These are phyloP conservation scores for Boletus rufocinnamomeus DNA, from an alignment of 768 basidiomycete genomes.

Conservation along the genomic window DNA sequence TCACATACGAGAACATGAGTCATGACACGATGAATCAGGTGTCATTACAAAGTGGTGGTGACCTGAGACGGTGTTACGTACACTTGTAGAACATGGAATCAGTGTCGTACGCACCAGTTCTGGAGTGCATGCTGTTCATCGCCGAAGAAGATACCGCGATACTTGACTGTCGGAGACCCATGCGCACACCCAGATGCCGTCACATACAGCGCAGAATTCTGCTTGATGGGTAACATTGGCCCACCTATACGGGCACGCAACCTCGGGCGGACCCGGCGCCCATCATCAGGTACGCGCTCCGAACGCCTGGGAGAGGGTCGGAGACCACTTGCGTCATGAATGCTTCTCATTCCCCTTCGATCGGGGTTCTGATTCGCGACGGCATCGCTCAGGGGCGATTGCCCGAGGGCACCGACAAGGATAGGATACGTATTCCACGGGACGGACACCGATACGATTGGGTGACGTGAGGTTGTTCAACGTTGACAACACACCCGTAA, in stretches of 20 bases:
- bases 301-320: not conserved
- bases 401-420: slow-evolving; percentile 1
- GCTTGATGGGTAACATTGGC: not conserved
- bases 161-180: slow-evolving; percentile 55
- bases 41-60: too few relatives aligned
- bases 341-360: not conserved
- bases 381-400: slow-evolving; percentile 7
- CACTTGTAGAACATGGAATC: too few relatives aligned
- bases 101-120: not conserved
- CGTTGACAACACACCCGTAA: slow-evolving; percentile 53
- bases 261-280: not conserved
- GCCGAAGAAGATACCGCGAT: slow-evolving; percentile 46
- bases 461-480: slow-evolving; percentile 52
- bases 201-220: not conserved
- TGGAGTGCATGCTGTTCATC: not conserved
- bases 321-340: slow-evolving; percentile 4
- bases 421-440: not conserved
- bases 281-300: not conserved
- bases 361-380: slow-evolving; percentile 3
- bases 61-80: too few relatives aligned
- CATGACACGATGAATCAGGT: too few relatives aligned
- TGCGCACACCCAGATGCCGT: not conserved
- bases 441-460: slow-evolving; percentile 1
- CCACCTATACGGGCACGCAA: not conserved
- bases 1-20: not conserved